These are phyloP conservation scores for Trichoderma afroharzianum DNA, from an alignment of 2,329 filamentous ascomycete species.

Conservation along the genomic window DNA sequence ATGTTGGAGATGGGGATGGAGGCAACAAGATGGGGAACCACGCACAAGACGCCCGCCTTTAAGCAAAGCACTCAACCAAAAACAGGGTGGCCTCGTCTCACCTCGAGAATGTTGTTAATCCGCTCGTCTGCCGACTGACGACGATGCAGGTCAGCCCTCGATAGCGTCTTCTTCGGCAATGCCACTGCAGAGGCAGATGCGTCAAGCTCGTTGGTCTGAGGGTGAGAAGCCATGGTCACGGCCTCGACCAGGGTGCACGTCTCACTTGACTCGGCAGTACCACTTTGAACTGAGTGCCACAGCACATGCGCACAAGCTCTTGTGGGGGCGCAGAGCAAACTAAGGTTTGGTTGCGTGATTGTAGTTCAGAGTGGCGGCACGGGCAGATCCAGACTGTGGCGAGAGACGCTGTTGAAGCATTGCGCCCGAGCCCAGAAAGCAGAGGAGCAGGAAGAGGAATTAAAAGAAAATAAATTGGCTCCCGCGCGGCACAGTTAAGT, in stretches of 20 bases:
- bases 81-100: slow-evolving; percentile 27
- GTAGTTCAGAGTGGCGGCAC: slow-evolving; percentile 5
- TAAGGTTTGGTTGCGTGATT: slow-evolving; percentile 12
- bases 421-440: not conserved
- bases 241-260: not conserved
- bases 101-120: slow-evolving; percentile 46
- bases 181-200: not conserved
- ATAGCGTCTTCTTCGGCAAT: slow-evolving; percentile 19
- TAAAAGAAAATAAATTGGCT: not conserved
- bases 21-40: not conserved
- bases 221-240: slow-evolving; percentile 8
- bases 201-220: not conserved
- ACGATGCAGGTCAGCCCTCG: slow-evolving; percentile 23
- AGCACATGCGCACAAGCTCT: slow-evolving; percentile 6
- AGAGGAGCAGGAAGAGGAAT: not conserved
- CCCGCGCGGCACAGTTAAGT: not conserved
- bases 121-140: slow-evolving; percentile 38
- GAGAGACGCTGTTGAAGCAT: not conserved
- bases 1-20: not conserved
- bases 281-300: not conserved
- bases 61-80: not conserved
- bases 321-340: not conserved
- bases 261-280: slow-evolving; percentile 8
- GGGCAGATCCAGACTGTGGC: not conserved
- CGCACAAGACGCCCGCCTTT: not conserved